Evolutionary conservation across 2,329 filamentous ascomycete species (phyloP).

Genomic region (Aureobasidium mangrovei): DNA sequence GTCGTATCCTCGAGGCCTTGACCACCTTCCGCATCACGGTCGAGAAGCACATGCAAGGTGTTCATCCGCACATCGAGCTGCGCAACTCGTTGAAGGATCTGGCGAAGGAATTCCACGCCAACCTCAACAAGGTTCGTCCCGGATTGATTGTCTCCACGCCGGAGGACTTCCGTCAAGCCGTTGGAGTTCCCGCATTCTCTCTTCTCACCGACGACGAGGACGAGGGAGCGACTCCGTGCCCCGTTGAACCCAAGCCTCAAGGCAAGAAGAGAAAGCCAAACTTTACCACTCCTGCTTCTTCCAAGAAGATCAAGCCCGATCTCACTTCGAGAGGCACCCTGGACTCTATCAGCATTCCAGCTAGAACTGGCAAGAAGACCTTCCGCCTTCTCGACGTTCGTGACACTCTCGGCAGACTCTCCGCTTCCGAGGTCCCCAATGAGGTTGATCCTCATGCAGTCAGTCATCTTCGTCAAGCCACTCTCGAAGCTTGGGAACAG

Average conservation of each 20-base stretch:
- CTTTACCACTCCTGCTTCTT: not conserved
- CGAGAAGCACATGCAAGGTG: slow-evolving; percentile 45
- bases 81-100: slow-evolving; percentile 33
- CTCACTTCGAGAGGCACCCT: not conserved
- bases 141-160: slow-evolving; percentile 20
- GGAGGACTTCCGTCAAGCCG: slow-evolving; percentile 14
- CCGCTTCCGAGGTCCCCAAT: slow-evolving; percentile 25
- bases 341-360: not conserved
- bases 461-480: slow-evolving; percentile 24
- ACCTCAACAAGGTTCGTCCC: slow-evolving; percentile 25
- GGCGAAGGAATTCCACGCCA: slow-evolving; percentile 40
- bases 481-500: slow-evolving; percentile 25
- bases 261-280: not conserved
- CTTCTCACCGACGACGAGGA: slow-evolving; percentile 20
- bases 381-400: slow-evolving; percentile 7
- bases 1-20: slow-evolving; percentile 54
- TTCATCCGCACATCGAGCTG: slow-evolving; percentile 33
- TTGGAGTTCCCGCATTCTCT: slow-evolving; percentile 10
- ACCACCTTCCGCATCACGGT: slow-evolving; percentile 49
- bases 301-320: slow-evolving; percentile 6
- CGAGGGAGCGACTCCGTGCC: slow-evolving; percentile 10
- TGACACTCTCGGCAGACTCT: slow-evolving; percentile 1
- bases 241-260: not conserved
- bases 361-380: not conserved
- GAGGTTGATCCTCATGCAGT: slow-evolving; percentile 29